Evolutionary conservation across 2,329 filamentous ascomycete species (phyloP).

Genomic region (Verticillium albo-atrum): DNA sequence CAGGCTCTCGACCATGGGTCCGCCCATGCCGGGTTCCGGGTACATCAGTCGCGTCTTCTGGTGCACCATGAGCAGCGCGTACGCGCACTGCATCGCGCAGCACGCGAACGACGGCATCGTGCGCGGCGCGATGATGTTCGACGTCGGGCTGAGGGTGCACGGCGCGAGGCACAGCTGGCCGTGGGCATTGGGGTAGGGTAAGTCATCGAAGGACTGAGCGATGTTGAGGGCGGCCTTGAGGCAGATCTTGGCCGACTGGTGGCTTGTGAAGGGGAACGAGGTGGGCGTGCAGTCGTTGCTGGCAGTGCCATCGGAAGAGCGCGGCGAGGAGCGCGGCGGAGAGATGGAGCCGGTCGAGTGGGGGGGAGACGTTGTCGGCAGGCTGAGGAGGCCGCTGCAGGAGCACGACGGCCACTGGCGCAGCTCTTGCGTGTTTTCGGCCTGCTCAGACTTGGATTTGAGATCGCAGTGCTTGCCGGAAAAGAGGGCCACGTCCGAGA

Average conservation of each 20-base stretch:
- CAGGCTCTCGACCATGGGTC: conserved; percentile 27
- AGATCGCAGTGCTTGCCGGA: conserved; percentile 45
- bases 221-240: conserved; percentile 44
- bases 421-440: conserved; percentile 20
- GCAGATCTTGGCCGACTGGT: conserved; percentile 44
- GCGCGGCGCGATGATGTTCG: conserved; percentile 32
- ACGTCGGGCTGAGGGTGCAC: conserved; percentile 28
- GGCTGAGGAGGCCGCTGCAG: conserved; percentile 22
- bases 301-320: neutral
- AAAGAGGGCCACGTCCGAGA: conserved; percentile 45
- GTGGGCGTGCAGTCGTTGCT: conserved; percentile 5
- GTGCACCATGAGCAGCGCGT: conserved; percentile 37
- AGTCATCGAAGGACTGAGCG: conserved; percentile 35
- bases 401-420: conserved; percentile 27
- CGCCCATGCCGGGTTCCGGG: conserved; percentile 16
- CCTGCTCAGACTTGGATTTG: conserved; percentile 21
- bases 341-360: conserved; percentile 21
- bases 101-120: conserved; percentile 41
- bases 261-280: conserved; percentile 37
- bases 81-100: conserved; percentile 41
- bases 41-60: conserved; percentile 34
- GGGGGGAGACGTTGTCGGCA: conserved; percentile 20
- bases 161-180: conserved; percentile 26
- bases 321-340: conserved; percentile 12
- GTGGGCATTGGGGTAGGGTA: conserved; percentile 41